Base-by-base conservation (phyloP, 805 yeast species). In the Metschnikowia gelsemii region DNA sequence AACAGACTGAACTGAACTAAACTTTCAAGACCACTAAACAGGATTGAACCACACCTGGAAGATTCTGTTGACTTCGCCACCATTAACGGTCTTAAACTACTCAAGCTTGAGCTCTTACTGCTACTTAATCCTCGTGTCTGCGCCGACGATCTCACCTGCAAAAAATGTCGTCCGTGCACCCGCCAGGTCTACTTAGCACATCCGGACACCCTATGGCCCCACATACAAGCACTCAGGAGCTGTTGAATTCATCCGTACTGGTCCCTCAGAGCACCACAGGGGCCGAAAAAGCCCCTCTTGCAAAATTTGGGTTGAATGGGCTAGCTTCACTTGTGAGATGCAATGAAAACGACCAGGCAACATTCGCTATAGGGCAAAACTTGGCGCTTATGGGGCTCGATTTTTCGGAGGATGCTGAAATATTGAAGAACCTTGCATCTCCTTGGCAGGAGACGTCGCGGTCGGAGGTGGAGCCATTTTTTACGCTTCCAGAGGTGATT, bases 401-500 rank as follows among this genome's bases (percentile, higher is more conserved):
- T 51, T 63, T 86, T 50, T 58, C 68, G 2, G 61, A 63, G 19
- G 70, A 66, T 29, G 65, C 63, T n/a, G 71, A 75, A 41, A 61
- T 86, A 24, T 72, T 86, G 21, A 70, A 75, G 49, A 79, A 82
- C 6, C 80, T 91, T 56, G 83, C 95, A 18, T 85, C 96, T 2
- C 99, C 99, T 9, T 91, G 99, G 98, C 75, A 85, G 28, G 98
- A 93, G 58, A 86, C 96, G 1, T 79, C 93, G 7, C 75, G 95
- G 55, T 82, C 90, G 40, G 90, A 86, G 50, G 96, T 91, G 13
- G 95, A 88, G 53, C 99, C 99, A 3, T 73, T 76, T 43, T 90
- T 79, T 61, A 69, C 64, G 33, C 68, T 80, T 31, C 96, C 96
- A 2, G 63, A 68, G 13, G 46, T 62, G 8, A 62, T 69, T n/a